Evolutionary conservation across 768 basidiomycete species (phyloP).

Genomic region (Lactarius evosmus): DNA sequence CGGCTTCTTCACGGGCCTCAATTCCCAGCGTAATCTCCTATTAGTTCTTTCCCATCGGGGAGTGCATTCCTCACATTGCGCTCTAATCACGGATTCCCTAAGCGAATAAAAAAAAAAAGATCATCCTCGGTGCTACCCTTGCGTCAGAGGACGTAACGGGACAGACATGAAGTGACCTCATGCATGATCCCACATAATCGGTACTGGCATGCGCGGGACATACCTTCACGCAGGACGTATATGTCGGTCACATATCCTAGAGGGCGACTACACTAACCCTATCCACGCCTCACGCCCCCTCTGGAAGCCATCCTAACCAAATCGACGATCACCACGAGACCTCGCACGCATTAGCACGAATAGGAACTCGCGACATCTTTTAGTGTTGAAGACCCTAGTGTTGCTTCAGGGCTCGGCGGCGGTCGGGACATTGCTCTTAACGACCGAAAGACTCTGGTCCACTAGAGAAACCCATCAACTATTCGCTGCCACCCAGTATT

Average conservation of each 20-base stretch:
- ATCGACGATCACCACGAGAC: constrained; percentile 17
- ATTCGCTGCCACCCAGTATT: background rate
- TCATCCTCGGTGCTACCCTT: background rate
- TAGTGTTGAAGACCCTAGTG: background rate
- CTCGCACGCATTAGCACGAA: background rate
- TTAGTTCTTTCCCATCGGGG: background rate
- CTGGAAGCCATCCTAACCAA: background rate
- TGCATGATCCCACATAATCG: background rate
- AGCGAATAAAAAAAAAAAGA: constrained; percentile 6
- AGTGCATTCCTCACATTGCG: background rate
- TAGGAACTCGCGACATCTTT: constrained; percentile 1
- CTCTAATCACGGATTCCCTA: background rate
- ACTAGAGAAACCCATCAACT: background rate
- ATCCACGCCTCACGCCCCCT: constrained; percentile 10
- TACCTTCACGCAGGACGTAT: background rate
- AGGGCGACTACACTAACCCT: background rate
- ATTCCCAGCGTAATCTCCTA: constrained; percentile 9
- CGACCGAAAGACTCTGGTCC: background rate
- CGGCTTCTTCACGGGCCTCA: background rate
- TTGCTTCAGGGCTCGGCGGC: background rate
- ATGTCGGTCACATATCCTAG: constrained; percentile 9
- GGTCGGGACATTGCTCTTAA: background rate
- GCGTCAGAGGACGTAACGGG: constrained; percentile 23
- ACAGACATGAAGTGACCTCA: constrained; percentile 17
- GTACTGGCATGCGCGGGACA: background rate